Evolutionary conservation across 2,329 filamentous ascomycete species (phyloP).

Genomic region (Cercospora sp.): DNA sequence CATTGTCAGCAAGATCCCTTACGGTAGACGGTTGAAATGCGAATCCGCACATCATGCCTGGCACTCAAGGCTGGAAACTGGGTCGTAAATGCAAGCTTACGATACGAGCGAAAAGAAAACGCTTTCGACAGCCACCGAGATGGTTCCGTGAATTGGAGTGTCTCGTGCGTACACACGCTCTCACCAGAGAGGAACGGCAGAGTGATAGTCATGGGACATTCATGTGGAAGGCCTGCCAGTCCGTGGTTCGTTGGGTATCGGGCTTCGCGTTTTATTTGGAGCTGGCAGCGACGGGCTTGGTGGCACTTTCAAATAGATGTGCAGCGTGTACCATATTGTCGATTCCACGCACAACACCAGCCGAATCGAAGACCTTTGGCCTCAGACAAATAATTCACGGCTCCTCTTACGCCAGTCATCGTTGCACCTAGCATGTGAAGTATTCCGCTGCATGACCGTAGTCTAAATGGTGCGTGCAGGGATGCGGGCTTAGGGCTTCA

Average conservation of each 20-base stretch:
- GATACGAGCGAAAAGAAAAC: neutral
- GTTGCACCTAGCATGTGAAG: neutral
- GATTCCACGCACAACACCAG: neutral
- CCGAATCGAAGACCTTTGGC: neutral
- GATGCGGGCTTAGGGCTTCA: neutral
- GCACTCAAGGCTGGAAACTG: neutral
- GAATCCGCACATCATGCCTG: neutral
- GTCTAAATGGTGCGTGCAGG: neutral
- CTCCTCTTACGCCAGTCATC: neutral
- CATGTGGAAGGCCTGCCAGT: neutral
- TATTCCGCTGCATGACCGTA: neutral
- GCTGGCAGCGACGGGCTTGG: neutral
- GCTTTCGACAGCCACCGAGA: neutral
- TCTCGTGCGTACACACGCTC: neutral
- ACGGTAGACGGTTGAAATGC: neutral
- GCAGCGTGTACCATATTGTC: neutral
- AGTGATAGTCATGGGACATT: neutral
- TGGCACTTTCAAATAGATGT: neutral
- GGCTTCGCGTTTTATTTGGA: neutral
- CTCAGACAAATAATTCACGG: neutral
- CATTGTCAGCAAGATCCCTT: neutral
- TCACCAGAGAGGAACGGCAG: neutral
- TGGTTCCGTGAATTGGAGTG: neutral
- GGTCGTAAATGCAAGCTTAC: neutral
- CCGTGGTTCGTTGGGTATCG: neutral